phyloP scores from a whole-genome alignment of 2,329 filamentous ascomycete genomes.

The Cadophora luteo-olivacea region DNA sequence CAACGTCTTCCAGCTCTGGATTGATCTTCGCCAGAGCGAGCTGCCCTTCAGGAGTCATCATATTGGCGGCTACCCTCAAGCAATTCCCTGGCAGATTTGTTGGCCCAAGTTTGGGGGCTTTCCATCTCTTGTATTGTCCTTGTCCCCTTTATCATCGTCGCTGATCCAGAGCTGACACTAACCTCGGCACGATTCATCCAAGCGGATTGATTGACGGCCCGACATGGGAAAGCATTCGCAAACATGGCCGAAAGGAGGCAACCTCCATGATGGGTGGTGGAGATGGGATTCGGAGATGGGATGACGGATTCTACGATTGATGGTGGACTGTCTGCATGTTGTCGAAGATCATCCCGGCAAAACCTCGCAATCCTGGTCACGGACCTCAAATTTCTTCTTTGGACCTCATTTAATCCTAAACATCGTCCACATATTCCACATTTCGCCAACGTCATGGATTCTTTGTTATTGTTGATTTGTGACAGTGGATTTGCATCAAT shows the following conservation, averaged over 20 bases:
- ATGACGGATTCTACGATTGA: not conserved
- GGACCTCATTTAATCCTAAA: slow-evolving; percentile 1
- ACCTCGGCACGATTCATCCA: not conserved
- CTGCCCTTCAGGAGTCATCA: slow-evolving; percentile 27
- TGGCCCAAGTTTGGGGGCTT: not conserved
- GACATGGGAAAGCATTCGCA: not conserved
- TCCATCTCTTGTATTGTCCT: not conserved
- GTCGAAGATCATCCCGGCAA: not conserved
- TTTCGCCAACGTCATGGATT: not conserved
- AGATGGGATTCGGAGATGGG: not conserved
- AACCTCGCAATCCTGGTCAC: not conserved
- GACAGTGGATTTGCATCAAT: not conserved
- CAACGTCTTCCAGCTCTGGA: slow-evolving; percentile 33
- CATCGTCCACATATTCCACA: not conserved
- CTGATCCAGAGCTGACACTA: slow-evolving; percentile 2
- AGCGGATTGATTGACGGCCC: not conserved
- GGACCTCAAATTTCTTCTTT: not conserved
- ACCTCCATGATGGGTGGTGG: not conserved
- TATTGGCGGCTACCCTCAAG: not conserved
- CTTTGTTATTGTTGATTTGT: not conserved
- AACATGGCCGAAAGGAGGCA: slow-evolving; percentile 4
- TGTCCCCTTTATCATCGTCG: not conserved
- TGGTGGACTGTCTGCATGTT: not conserved
- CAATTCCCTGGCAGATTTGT: not conserved
- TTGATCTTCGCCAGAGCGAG: slow-evolving; percentile 31